Percentiles rank a stretch among this genome's conserved stretches.
Conservation (phyloP, 2,329 filamentous ascomycete species). For the Akanthomyces dipterigenus region DNA sequence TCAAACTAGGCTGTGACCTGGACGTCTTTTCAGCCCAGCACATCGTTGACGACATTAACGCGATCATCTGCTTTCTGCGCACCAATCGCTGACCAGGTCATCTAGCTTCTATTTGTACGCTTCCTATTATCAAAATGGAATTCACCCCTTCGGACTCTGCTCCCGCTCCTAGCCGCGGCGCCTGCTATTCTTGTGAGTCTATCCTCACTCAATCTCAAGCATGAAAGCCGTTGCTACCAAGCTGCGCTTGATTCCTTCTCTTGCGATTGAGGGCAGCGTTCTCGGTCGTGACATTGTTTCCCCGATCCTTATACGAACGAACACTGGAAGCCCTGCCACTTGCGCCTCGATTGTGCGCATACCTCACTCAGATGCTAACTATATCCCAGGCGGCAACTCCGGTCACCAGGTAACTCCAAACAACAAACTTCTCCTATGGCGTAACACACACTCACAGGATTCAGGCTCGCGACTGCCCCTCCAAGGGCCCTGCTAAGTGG, state of each 20-base stretch:
- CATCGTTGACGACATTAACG: background rate
- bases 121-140: constrained; percentile 32
- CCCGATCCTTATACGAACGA: no score
- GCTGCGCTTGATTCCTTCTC: background rate
- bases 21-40: background rate
- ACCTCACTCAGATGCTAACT: background rate
- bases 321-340: background rate
- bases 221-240: background rate
- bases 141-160: constrained; percentile 20
- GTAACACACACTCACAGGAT: constrained; percentile 16
- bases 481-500: constrained; percentile 77
- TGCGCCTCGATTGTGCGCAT: background rate
- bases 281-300: no score
- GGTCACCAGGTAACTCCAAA: constrained; percentile 19
- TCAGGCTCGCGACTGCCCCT: constrained; percentile 79
- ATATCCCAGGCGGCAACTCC: constrained; percentile 19
- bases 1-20: background rate
- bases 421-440: background rate
- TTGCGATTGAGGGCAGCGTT: background rate
- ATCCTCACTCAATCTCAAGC: background rate
- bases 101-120: background rate
- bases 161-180: constrained; percentile 28
- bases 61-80: background rate
- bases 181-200: constrained; percentile 47
- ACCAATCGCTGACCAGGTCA: background rate